These are phyloP conservation scores for Peniophora sp. DNA, from an alignment of 1,284 basidiomycete genomes.

Conservation along the genomic window DNA sequence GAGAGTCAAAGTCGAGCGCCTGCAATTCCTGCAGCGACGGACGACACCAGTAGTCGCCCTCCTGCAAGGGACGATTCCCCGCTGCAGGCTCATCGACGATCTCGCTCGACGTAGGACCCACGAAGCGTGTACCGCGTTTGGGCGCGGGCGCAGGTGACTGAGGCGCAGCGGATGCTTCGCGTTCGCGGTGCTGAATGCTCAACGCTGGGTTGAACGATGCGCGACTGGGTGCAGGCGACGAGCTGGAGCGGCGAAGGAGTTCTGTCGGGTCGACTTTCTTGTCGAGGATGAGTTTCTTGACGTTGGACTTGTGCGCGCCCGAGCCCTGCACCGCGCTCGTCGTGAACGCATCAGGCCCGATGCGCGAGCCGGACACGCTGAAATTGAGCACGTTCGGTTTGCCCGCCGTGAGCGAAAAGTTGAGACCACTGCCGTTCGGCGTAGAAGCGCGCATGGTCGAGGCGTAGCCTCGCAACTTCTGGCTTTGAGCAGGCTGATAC, in stretches of 20 bases:
- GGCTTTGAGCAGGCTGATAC: slow-evolving; percentile 52
- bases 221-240: slow-evolving; percentile 38
- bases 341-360: slow-evolving; percentile 47
- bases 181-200: slow-evolving; percentile 65
- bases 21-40: slow-evolving; percentile 71
- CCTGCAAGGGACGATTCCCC: slow-evolving; percentile 38
- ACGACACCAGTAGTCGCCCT: slow-evolving; percentile 87
- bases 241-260: slow-evolving; percentile 51
- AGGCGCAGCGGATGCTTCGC: slow-evolving; percentile 36
- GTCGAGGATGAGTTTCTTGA: slow-evolving; percentile 92
- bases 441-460: slow-evolving; percentile 28
- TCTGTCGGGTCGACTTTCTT: slow-evolving; percentile 71
- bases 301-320: slow-evolving; percentile 64
- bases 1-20: slow-evolving; percentile 63
- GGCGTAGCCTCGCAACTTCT: slow-evolving; percentile 64
- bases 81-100: slow-evolving; percentile 11
- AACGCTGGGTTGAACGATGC: slow-evolving; percentile 68
- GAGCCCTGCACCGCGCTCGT: slow-evolving; percentile 67
- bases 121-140: slow-evolving; percentile 38
- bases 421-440: slow-evolving; percentile 26
- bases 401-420: slow-evolving; percentile 41
- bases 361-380: slow-evolving; percentile 34
- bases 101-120: slow-evolving; percentile 26
- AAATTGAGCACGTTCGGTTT: slow-evolving; percentile 45
- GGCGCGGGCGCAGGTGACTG: slow-evolving; percentile 29